These are phyloP conservation scores for Sporisorium iseilematis-ciliati DNA, from an alignment of 1,284 basidiomycete species.

Conservation along the genomic window DNA sequence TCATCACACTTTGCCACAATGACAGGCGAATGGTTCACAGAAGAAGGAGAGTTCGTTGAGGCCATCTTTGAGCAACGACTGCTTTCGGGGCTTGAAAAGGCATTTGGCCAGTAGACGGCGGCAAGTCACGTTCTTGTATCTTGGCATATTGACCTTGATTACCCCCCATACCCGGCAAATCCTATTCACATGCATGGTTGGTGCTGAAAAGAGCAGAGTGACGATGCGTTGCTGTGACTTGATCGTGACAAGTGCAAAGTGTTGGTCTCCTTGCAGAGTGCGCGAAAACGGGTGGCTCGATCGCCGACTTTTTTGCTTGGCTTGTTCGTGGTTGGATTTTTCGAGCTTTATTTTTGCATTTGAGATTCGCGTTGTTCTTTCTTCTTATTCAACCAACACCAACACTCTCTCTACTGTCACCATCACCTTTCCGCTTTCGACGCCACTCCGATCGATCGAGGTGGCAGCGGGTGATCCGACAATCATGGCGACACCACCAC, in stretches of 20 bases:
- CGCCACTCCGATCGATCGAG: not conserved
- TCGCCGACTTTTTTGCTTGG: constrained; percentile 2
- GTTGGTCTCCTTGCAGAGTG: constrained; percentile 3
- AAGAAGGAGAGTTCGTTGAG: constrained; percentile 66
- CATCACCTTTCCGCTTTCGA: not conserved
- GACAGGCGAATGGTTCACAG: constrained; percentile 67
- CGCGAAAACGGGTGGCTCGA: constrained; percentile 6
- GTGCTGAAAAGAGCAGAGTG: not conserved
- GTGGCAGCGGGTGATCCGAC: not conserved
- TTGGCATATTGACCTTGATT: not conserved
- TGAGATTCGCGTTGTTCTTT: not conserved
- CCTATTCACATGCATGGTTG: not conserved
- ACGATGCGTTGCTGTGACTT: no score
- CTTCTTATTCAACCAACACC: constrained; percentile 13
- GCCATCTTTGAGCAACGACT: constrained; percentile 57
- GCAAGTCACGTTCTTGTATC: not conserved
- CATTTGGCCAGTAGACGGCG: constrained; percentile 37
- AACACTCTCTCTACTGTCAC: constrained; percentile 7
- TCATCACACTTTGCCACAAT: not conserved
- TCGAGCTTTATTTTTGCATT: not conserved
- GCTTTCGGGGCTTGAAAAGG: constrained; percentile 54
- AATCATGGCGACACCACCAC: constrained; percentile 28
- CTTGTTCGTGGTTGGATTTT: not conserved
- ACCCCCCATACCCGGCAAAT: not conserved
- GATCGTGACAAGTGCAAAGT: not conserved